Percentiles rank a stretch among this genome's conserved stretches.
phyloP scores from a whole-genome alignment of 306 rosid genomes.

The Vigna radiata region DNA sequence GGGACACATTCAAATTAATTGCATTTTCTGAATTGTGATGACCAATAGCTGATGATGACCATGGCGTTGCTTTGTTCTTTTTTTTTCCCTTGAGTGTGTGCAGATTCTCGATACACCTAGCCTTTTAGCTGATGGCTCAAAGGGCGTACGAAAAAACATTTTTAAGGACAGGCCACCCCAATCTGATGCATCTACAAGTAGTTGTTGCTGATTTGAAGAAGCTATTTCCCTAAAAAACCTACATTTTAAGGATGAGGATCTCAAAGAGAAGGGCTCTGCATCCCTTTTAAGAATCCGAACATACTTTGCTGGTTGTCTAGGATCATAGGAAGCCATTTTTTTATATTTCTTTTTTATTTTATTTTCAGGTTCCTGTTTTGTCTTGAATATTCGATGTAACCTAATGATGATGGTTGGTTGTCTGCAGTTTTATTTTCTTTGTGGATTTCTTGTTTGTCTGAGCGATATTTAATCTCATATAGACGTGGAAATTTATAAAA shows the following conservation, averaged over 20 bases:
- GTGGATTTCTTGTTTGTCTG: constrained; percentile 24
- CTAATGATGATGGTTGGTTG: constrained; percentile 29
- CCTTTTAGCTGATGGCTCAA: constrained; percentile 88
- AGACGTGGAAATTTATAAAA: constrained; percentile 2
- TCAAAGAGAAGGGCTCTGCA: constrained; percentile 33
- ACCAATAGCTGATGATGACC: constrained; percentile 13
- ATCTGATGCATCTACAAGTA: constrained; percentile 61
- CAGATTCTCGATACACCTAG: constrained; percentile 97
- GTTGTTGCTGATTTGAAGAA: constrained; percentile 76
- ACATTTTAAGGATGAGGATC: constrained; percentile 30
- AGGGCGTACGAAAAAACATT: constrained; percentile 81
- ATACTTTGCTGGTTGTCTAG: constrained; percentile 34
- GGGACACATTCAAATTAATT: constrained; percentile 13
- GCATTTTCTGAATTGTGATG: background rate
- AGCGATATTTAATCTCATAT: constrained; percentile 28
- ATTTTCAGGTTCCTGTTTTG: constrained; percentile 33
- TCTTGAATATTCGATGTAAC: constrained; percentile 47
- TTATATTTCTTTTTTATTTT: background rate
- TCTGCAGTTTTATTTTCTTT: constrained; percentile 13
- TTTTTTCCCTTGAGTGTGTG: constrained; percentile 36
- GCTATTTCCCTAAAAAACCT: constrained; percentile 27
- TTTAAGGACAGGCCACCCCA: constrained; percentile 73
- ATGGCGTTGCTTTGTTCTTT: constrained; percentile 15
- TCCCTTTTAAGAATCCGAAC: constrained; percentile 37
- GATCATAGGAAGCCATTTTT: constrained; percentile 25